These are phyloP conservation scores for Corylus heterophylla DNA, from an alignment of 306 rosid species.

Conservation along the genomic window DNA sequence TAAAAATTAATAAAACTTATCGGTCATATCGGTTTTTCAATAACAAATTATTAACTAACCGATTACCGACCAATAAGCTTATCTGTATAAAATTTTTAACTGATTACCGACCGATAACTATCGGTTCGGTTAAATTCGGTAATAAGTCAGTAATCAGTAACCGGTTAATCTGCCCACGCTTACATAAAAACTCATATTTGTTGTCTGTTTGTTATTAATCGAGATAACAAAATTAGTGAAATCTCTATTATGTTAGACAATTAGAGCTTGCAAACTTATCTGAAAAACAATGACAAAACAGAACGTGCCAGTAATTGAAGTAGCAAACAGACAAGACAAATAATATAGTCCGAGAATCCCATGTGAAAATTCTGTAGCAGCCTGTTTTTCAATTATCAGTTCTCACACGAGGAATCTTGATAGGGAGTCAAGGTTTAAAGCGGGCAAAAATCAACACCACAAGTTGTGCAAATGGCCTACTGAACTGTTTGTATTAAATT, in stretches of 20 bases:
- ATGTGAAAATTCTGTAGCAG: conserved; percentile 45
- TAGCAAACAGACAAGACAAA: conserved; percentile 41
- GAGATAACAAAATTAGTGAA: too few relatives aligned
- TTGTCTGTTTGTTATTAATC: too few relatives aligned
- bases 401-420: neutral
- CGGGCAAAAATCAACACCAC: conserved; percentile 1
- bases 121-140: too few relatives aligned
- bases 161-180: too few relatives aligned
- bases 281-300: neutral
- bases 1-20: too few relatives aligned
- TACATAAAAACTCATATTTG: too few relatives aligned
- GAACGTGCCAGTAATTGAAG: conserved; percentile 30
- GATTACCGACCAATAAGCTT: too few relatives aligned
- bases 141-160: too few relatives aligned
- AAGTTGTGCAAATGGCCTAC: conserved; percentile 22
- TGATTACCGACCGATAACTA: too few relatives aligned
- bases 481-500: conserved; percentile 6
- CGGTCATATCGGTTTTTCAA: too few relatives aligned
- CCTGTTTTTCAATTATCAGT: conserved; percentile 12
- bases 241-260: neutral
- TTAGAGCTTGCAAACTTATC: conserved; percentile 14
- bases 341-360: conserved; percentile 31
- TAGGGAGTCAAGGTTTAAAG: neutral
- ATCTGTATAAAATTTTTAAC: too few relatives aligned
- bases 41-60: too few relatives aligned